Evolutionary conservation across 768 basidiomycete species (phyloP).

Genomic region (Daedaleopsis sinensis): DNA sequence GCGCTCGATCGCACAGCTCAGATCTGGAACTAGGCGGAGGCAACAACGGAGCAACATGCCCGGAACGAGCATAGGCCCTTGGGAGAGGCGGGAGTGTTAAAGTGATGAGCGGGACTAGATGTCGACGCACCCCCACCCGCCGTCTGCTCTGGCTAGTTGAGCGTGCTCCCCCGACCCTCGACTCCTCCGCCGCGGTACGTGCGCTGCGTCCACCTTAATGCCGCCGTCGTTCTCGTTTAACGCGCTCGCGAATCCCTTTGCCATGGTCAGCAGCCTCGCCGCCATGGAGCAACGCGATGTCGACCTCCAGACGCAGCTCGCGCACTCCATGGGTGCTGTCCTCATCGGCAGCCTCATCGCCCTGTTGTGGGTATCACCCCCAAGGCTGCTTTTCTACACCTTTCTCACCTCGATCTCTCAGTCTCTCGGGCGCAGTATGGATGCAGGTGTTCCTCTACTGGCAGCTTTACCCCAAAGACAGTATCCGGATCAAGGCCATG

Average conservation of each 20-base stretch:
- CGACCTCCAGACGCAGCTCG: slow-evolving; percentile 8
- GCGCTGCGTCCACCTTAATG: background rate
- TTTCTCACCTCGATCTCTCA: background rate
- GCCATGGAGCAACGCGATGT: slow-evolving; percentile 1
- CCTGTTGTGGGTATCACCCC: slow-evolving; percentile 6
- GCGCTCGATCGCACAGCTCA: too few relatives aligned
- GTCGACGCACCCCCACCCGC: too few relatives aligned
- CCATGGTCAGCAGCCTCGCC: background rate
- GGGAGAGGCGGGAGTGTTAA: too few relatives aligned
- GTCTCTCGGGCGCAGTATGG: slow-evolving; percentile 18
- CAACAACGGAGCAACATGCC: too few relatives aligned
- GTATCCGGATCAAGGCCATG: slow-evolving; percentile 13
- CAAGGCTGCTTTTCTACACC: background rate
- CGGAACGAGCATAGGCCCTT: too few relatives aligned
- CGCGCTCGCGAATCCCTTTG: background rate
- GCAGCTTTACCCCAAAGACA: slow-evolving; percentile 17
- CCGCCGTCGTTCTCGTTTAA: background rate
- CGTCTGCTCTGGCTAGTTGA: too few relatives aligned
- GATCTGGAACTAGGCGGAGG: too few relatives aligned
- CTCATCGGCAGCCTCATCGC: slow-evolving; percentile 16
- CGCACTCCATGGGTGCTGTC: slow-evolving; percentile 18
- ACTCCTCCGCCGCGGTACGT: too few relatives aligned
- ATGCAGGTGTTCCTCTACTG: slow-evolving; percentile 22
- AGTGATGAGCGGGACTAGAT: too few relatives aligned
- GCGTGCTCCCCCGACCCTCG: too few relatives aligned